Conservation (phyloP, 306 rosid species). For the Quercus suber region DNA sequence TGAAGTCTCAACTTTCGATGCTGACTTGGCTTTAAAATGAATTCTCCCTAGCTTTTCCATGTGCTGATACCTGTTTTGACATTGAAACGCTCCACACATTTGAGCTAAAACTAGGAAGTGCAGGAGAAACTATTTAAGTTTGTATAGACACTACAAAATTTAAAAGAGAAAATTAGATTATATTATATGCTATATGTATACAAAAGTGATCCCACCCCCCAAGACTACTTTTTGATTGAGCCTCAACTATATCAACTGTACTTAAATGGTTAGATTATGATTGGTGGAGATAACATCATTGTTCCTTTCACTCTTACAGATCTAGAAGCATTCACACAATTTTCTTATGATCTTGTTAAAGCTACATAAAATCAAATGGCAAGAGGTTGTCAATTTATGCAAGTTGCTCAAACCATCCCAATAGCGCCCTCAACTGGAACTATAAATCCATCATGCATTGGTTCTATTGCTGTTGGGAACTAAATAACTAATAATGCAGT, state of each 20-base stretch:
- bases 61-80: not conserved
- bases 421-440: not conserved
- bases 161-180: not conserved
- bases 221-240: not conserved
- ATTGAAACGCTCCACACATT: not conserved
- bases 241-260: not conserved
- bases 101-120: not conserved
- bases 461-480: too few species aligned
- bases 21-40: not conserved
- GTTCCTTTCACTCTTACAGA: too few species aligned
- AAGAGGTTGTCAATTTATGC: not conserved
- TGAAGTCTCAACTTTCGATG: constrained; percentile 10
- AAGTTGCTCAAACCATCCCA: not conserved
- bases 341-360: not conserved
- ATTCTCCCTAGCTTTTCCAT: not conserved
- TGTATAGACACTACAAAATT: not conserved
- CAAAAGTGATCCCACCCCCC: not conserved
- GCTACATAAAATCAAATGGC: not conserved
- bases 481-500: not conserved
- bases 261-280: not conserved
- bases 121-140: not conserved
- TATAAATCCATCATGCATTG: not conserved
- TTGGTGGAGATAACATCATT: not conserved
- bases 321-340: too few species aligned
- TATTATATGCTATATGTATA: not conserved